phyloP scores from a whole-genome alignment of 768 basidiomycete species.

The Termitomyces sp. region DNA sequence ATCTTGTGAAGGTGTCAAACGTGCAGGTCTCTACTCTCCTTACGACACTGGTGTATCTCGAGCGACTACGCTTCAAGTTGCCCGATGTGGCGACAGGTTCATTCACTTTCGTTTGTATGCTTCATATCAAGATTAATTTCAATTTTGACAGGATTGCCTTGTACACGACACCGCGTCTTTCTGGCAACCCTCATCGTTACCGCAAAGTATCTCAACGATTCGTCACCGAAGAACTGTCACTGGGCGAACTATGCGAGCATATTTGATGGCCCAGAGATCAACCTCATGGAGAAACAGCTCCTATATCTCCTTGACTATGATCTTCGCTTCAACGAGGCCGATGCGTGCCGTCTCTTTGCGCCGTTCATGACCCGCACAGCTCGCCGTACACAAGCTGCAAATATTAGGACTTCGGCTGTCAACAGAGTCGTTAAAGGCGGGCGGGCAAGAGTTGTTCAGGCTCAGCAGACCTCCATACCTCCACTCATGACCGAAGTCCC shows the following conservation, averaged over 20 bases:
- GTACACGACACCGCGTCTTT: constrained; percentile 93
- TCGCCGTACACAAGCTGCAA: constrained; percentile 18
- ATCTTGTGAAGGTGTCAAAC: constrained; percentile 74
- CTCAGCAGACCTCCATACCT: constrained; percentile 34
- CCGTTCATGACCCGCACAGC: constrained; percentile 47
- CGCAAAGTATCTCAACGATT: constrained; percentile 96
- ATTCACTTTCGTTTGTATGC: constrained; percentile 16
- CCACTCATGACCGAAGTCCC: constrained; percentile 32
- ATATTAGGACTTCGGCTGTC: constrained; percentile 45
- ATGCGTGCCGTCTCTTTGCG: constrained; percentile 65
- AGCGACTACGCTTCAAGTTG: constrained; percentile 75
- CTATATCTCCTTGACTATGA: constrained; percentile 90
- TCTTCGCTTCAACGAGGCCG: constrained; percentile 82
- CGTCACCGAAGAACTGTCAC: constrained; percentile 92
- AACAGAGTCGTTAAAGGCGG: constrained; percentile 47
- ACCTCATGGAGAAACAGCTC: constrained; percentile 96
- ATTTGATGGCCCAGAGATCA: constrained; percentile 78
- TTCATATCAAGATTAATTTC: background rate
- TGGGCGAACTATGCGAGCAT: constrained; percentile 77
- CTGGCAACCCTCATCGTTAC: constrained; percentile 93
- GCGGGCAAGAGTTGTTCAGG: constrained; percentile 41
- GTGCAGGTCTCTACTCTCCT: constrained; percentile 90
- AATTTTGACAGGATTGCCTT: constrained; percentile 61
- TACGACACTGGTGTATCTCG: constrained; percentile 87
- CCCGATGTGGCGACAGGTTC: constrained; percentile 82